Evolutionary conservation across 2,329 filamentous ascomycete genomes (phyloP), one percentile per base, ranked within the genome.

Genomic region (Nothopassalora personata): DNA sequence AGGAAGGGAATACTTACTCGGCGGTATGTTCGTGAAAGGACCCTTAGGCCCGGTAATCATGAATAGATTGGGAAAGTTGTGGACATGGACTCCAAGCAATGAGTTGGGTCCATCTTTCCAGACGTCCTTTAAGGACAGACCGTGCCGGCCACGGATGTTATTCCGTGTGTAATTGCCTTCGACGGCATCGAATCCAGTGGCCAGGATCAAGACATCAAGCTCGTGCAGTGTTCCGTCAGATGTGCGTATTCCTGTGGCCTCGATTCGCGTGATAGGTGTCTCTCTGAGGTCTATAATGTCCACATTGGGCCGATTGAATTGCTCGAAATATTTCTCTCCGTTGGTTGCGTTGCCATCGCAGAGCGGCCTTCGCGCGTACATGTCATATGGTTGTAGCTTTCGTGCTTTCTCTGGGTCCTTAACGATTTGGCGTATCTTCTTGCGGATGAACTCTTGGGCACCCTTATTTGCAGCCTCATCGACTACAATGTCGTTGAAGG

Each of bases 371-470:
- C 73, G 77, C 53, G 84, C 80, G 0, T 79, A 81, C 69, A 77
- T 77, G 48, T 80, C 70, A 2, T 74, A 61, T 0, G 83, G 83
- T 0, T 81, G 81, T 9, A 86, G 72, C 2, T 84, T 63, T n/a
- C 83, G 79, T 18, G 76, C 71, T 59, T 77, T 75, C 27, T 68
- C 69, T 0, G 81, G 76, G 56, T 85, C 81, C 0, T 73, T 70
- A 39, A 86, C 76, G 1, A 82, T 76, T 8, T 71, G 73, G 0
- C 80, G 75, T 0, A 78, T 78, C 68, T 83, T 83, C 60, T 75
- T 75, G 2, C 73, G 74, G 80, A 83, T 85, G 68, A 84, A 85
- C 2, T 79, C 72, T 65, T 85, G 86, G 0, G 76, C 73, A 55
- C 78, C 75, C n/a, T 75, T 68, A 66, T 85, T 86, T 2, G 80